These are phyloP conservation scores for Crucibulum laeve DNA, from an alignment of 768 basidiomycete species.

Conservation along the genomic window DNA sequence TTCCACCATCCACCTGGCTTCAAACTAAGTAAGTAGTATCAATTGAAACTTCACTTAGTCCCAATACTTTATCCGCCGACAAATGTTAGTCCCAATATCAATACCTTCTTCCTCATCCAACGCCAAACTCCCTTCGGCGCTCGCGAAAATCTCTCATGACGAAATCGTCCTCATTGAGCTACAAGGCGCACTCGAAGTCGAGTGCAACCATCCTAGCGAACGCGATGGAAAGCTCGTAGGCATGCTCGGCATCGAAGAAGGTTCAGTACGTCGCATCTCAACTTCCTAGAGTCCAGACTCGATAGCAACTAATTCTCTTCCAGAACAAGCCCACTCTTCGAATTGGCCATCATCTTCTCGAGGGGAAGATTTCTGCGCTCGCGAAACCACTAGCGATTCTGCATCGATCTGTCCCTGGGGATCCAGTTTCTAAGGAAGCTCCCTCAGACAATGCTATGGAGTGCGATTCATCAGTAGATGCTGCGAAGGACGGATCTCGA, in stretches of 20 bases:
- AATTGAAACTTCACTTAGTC: too few relatives aligned
- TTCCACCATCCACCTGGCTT: neutral
- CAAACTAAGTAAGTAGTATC: neutral
- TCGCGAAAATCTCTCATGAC: constrained; percentile 72
- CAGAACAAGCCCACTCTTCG: constrained; percentile 76
- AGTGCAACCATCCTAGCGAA: constrained; percentile 43
- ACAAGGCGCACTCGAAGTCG: constrained; percentile 78
- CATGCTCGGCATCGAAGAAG: constrained; percentile 60
- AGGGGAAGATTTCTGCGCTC: constrained; percentile 75
- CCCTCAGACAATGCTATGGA: constrained; percentile 14
- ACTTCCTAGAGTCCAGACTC: constrained; percentile 1
- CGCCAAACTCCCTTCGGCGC: constrained; percentile 53
- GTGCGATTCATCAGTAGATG: constrained; percentile 10
- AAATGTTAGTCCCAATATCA: constrained; percentile 67
- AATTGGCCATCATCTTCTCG: constrained; percentile 88
- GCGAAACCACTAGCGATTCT: constrained; percentile 83
- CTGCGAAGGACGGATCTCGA: constrained; percentile 3
- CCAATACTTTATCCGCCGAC: neutral
- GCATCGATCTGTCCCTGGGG: constrained; percentile 28
- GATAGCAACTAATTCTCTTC: constrained; percentile 1
- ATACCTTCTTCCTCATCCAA: constrained; percentile 30
- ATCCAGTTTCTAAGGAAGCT: constrained; percentile 10
- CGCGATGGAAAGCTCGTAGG: constrained; percentile 75
- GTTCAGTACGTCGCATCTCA: constrained; percentile 31
- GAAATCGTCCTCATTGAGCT: constrained; percentile 84